Base-by-base conservation (phyloP, 179 eudicot genomes). In the Actinidia chinensis region DNA sequence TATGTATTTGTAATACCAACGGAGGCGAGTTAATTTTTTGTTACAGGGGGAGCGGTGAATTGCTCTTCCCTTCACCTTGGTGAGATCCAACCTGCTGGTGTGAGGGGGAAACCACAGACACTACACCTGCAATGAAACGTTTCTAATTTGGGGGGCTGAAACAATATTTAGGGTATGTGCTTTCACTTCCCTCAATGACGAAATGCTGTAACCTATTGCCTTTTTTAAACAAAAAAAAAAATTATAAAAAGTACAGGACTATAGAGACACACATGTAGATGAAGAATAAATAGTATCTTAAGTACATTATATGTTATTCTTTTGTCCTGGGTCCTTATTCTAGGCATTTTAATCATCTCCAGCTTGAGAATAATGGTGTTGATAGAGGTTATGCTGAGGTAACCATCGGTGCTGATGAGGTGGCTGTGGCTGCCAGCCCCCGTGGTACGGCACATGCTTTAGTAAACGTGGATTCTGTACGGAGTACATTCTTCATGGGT, bases 41-140 rank as follows among this genome's bases (percentile, higher is more conserved):
- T 76, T 85, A 42, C 83, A 95, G 97, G 95, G n/a, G 98, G 98
- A 65, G 97, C 98, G 25, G 83, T 81, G 76, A 81, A 36, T 58
- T 95, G 97, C 85, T 89, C 84, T 79, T 90, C 97, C 42, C 82
- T 83, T 86, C 98, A 95, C 85, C 74, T 88, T 65, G 98, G 98
- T 52, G 97, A 93, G 84, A 93, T 95, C 80, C 84, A 85, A 63
- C 97, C 97, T 0, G 93, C 95, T 80, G 87, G 85, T 33, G 18
- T 89, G 59, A 89, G 98, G 75, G 98, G 98, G 1, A 56, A 95
- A 93, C 85, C 97, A 95, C 79, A 93, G 98, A 73, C 98, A 95
- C 75, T 78, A 89, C 69, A 85, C 89, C 48, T 90, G 97, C 83
- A 95, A 95, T 66, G 98, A 95, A 87, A 95, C 97, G 6, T 90